These are phyloP conservation scores for Xanthoconium purpureum DNA, from an alignment of 768 basidiomycete genomes.

Conservation along the genomic window DNA sequence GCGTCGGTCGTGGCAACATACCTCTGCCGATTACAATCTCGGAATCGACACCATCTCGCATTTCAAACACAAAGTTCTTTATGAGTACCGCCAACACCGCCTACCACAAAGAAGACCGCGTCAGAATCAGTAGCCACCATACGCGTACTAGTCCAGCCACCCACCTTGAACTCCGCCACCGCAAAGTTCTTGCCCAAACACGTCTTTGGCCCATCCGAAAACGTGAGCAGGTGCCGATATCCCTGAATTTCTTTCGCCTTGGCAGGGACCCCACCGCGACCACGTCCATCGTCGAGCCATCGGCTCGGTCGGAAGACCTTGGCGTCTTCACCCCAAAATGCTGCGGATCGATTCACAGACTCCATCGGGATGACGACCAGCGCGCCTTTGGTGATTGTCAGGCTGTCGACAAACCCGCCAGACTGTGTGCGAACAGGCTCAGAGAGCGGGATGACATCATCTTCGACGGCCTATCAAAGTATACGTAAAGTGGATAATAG, in stretches of 20 bases:
- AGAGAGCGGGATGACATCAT: conserved; percentile 57
- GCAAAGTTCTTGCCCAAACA: conserved; percentile 52
- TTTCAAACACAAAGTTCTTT: conserved; percentile 35
- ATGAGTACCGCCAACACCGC: conserved; percentile 41
- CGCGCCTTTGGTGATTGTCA: conserved; percentile 48
- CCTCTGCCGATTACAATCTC: not conserved
- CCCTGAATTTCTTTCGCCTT: conserved; percentile 43
- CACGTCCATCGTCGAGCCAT: conserved; percentile 43
- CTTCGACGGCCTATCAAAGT: conserved; percentile 40
- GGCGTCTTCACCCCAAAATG: conserved; percentile 60
- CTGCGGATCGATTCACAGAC: conserved; percentile 47
- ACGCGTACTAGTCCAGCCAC: not conserved
- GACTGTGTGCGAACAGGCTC: conserved; percentile 41
- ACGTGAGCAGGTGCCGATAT: conserved; percentile 48
- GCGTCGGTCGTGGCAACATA: not conserved
- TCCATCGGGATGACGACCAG: conserved; percentile 41
- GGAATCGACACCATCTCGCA: not conserved
- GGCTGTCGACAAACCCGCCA: conserved; percentile 35
- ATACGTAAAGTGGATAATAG: too few species aligned
- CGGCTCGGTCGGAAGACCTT: conserved; percentile 58
- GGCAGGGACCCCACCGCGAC: conserved; percentile 16
- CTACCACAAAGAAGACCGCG: conserved; percentile 18
- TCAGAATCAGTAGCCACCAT: not conserved
- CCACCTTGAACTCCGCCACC: conserved; percentile 35
- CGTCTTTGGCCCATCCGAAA: conserved; percentile 45